phyloP scores from a whole-genome alignment of 2,329 filamentous ascomycete species.

The Beauveria australis region DNA sequence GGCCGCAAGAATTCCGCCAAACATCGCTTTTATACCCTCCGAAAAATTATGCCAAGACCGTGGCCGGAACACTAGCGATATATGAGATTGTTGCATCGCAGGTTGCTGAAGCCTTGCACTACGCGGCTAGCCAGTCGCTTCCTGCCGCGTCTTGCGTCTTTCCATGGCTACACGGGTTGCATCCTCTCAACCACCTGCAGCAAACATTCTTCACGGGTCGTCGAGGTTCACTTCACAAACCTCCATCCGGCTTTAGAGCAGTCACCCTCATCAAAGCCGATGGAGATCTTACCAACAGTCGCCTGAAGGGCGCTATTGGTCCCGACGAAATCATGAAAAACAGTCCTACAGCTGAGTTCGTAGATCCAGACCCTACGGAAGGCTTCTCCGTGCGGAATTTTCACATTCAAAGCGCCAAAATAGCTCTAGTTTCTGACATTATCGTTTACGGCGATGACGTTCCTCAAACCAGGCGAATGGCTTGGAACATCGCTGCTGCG shows the following conservation, averaged over 20 bases:
- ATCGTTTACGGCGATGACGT: conserved; percentile 78
- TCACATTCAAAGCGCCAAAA: conserved; percentile 87
- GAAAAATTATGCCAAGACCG: conserved; percentile 45
- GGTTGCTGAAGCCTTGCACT: conserved; percentile 65
- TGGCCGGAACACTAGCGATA: conserved; percentile 49
- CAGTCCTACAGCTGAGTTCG: conserved; percentile 50
- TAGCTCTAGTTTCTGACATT: conserved; percentile 82
- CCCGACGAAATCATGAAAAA: conserved; percentile 69
- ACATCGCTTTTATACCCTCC: conserved; percentile 71
- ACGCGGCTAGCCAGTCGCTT: conserved; percentile 69
- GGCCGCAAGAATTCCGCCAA: conserved; percentile 44
- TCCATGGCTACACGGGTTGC: conserved; percentile 91
- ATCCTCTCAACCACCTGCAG: conserved; percentile 82
- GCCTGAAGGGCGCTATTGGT: conserved; percentile 79
- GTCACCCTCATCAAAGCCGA: conserved; percentile 85
- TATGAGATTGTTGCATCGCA: conserved; percentile 65
- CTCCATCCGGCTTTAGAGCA: conserved; percentile 64
- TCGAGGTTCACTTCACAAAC: conserved; percentile 61
- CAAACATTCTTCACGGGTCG: conserved; percentile 80
- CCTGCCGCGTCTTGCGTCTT: conserved; percentile 83
- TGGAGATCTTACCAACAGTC: conserved; percentile 63
- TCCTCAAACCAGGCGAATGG: conserved; percentile 53
- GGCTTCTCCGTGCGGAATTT: conserved; percentile 97
- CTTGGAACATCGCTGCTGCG: conserved; percentile 62
- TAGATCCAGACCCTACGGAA: conserved; percentile 76